Base-by-base conservation (phyloP, 2,329 filamentous ascomycete species). In the Cryphonectria naterciae region DNA sequence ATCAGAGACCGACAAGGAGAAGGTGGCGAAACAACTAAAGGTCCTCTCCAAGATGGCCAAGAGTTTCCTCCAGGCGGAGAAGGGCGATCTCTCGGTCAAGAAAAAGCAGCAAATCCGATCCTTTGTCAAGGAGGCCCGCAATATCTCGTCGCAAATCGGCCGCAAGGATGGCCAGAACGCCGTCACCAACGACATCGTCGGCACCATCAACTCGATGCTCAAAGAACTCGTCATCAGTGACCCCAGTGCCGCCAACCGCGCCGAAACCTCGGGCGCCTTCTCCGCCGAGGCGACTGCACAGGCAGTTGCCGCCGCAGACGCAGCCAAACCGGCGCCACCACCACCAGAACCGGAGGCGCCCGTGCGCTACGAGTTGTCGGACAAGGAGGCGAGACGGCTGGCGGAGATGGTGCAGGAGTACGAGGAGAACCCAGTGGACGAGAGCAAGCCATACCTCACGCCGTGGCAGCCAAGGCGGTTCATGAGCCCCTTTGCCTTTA, bases 401-500 rank as follows among this genome's bases (percentile, higher is more conserved):
- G 82, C 84, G 68, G 73, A 79, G 60, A 84, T 93, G 32, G 86
- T 96, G 63, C 82, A 85, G 68, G 84, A 88, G 75, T 87, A 93
- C 77, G 84, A 86, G 70, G 89, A 94, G 79, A 97, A 98, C 82
- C 92, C 93, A 0, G 82, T 91, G 72, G 93, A 98, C 81, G 81
- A 82, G 63, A 82, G 80, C 70, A 97, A 97, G 82, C 93, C 96
- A 4, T 99, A 99, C 79, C 88, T 88, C 5, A 98, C 95, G 1
- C 96, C 96, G 17, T 99, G 96, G 96, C 84, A 87, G 74, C 96
- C 96, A 17, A 88, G 94, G 69, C 87, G 92, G 67, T 98, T 89
- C 82, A 97, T 99, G 93, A 87, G 89, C 67, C 91, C 95, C 0
- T 99, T 99, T 81, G 94, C 95, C 35, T 98, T 97, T 81, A 94